Evolutionary conservation across 257 asterid species (phyloP).

Genomic region (Solanum acaule): DNA sequence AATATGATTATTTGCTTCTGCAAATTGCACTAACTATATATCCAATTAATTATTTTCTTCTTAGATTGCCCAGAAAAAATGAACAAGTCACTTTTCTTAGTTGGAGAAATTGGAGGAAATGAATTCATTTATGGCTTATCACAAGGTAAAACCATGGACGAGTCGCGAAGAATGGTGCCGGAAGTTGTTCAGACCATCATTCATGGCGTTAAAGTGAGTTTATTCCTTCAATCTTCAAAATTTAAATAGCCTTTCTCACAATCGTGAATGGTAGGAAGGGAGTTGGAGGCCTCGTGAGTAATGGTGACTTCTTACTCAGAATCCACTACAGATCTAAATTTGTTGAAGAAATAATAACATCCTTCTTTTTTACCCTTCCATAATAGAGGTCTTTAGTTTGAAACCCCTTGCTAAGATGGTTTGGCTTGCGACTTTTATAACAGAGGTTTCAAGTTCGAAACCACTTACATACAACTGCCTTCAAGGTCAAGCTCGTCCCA

Average conservation of each 20-base stretch:
- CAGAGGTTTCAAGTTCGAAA: too few species aligned
- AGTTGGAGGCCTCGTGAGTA: not conserved
- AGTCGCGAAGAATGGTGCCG: not conserved
- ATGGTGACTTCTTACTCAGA: too few species aligned
- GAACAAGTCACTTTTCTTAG: not conserved
- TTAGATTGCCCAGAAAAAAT: not conserved
- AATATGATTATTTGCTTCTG: not conserved
- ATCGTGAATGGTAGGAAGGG: too few species aligned
- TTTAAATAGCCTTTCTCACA: not conserved
- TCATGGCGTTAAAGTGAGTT: not conserved
- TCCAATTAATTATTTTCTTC: not conserved
- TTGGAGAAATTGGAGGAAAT: constrained; percentile 13
- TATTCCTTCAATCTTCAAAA: not conserved
- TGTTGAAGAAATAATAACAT: not conserved
- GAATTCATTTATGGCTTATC: constrained; percentile 5
- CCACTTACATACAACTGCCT: too few species aligned
- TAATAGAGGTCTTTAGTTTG: not conserved
- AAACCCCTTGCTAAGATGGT: too few species aligned
- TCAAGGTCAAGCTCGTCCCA: not conserved
- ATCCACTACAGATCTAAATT: not conserved
- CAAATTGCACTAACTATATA: not conserved
- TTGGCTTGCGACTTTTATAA: too few species aligned
- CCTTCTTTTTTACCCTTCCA: not conserved
- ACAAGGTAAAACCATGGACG: constrained; percentile 9
- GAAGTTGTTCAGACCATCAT: not conserved